Evolutionary conservation across 2,329 filamentous ascomycete species (phyloP).

Genomic region (Aspergillus intermedius): DNA sequence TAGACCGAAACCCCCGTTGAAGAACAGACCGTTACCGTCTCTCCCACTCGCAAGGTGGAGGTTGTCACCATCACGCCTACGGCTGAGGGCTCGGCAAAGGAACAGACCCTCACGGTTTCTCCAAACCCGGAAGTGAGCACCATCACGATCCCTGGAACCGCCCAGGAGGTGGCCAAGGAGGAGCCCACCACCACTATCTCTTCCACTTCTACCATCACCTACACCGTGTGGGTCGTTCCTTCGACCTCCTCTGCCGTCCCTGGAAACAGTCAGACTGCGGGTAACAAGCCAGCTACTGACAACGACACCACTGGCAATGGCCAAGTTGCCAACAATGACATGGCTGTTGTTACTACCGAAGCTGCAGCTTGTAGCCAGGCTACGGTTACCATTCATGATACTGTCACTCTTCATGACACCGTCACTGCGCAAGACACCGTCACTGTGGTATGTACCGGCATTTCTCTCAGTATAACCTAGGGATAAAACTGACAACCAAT

Average conservation of each 20-base stretch:
- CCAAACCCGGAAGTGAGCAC: not conserved
- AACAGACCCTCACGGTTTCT: not conserved
- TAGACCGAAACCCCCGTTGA: not conserved
- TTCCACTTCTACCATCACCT: conserved; percentile 25
- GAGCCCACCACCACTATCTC: conserved; percentile 22
- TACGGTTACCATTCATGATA: conserved; percentile 17
- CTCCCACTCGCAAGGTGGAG: not conserved
- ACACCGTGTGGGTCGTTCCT: conserved; percentile 18
- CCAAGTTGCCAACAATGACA: not conserved
- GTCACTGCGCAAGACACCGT: conserved; percentile 16
- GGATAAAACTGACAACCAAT: no score
- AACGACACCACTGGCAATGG: not conserved
- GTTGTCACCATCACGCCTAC: not conserved
- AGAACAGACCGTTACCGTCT: not conserved
- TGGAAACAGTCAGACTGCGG: not conserved
- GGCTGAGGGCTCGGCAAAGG: not conserved
- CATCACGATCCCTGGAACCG: not conserved
- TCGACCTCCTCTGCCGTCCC: conserved; percentile 8
- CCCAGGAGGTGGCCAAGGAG: not conserved
- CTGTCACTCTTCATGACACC: conserved; percentile 29
- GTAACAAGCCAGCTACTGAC: not conserved
- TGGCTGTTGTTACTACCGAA: not conserved
- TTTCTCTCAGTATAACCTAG: no score
- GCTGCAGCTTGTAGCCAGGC: conserved; percentile 7
- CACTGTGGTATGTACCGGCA: conserved; percentile 20